Evolutionary conservation across 2,329 filamentous ascomycete genomes (phyloP).

Genomic region (Aspergillus viridinutans): DNA sequence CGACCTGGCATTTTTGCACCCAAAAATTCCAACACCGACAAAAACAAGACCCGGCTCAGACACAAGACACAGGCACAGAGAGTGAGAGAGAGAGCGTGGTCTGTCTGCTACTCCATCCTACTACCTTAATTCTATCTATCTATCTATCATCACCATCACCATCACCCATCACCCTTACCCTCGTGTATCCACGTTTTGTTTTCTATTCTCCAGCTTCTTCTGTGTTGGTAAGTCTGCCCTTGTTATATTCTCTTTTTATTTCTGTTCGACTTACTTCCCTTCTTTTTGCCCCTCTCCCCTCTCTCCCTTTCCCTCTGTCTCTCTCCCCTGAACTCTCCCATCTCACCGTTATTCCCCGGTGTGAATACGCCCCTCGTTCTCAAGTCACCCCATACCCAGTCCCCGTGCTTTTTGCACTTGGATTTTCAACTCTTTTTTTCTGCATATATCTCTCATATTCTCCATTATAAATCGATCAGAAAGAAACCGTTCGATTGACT

Average conservation of each 20-base stretch:
- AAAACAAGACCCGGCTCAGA: slow-evolving; percentile 7
- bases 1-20: slow-evolving; percentile 31
- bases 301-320: slow-evolving; percentile 9
- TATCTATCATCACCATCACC: slow-evolving; percentile 6
- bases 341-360: slow-evolving; percentile 9
- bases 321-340: slow-evolving; percentile 8
- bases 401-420: background rate
- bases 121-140: slow-evolving; percentile 1
- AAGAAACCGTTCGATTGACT: slow-evolving; percentile 8
- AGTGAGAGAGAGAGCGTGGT: slow-evolving; percentile 6
- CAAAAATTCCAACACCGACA: slow-evolving; percentile 31
- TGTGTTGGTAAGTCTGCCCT: slow-evolving; percentile 3
- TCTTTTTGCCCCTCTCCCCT: slow-evolving; percentile 1
- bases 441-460: background rate
- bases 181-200: slow-evolving; percentile 3
- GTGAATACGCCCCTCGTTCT: slow-evolving; percentile 7
- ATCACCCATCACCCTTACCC: background rate
- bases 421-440: background rate
- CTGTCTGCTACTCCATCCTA: slow-evolving; percentile 1
- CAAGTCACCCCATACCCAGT: slow-evolving; percentile 4
- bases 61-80: slow-evolving; percentile 10
- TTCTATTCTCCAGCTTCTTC: background rate
- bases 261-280: slow-evolving; percentile 1
- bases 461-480: background rate
- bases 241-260: background rate